Evolutionary conservation across 2,329 filamentous ascomycete species (phyloP), one percentile per base, ranked within the genome.

Genomic region (Trichoderma lentiforme): DNA sequence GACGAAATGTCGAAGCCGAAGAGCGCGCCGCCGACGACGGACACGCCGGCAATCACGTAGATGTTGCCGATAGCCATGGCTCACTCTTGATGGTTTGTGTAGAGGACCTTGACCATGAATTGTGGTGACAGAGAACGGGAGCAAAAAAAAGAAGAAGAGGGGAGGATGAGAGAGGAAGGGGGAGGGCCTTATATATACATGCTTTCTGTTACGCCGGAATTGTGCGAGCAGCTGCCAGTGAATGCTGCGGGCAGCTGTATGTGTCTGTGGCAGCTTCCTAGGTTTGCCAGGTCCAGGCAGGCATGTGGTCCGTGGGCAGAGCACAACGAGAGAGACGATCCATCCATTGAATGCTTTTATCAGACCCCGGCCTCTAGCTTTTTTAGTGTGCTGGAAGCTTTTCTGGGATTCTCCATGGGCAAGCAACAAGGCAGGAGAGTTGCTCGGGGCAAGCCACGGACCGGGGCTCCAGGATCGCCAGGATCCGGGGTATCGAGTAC

Each of bases 1-100:
- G 86, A 88, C 39, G 85, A 85, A 72, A 89, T 88, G 74, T 88
- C 87, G 77, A 89, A 89, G 73, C 85, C 86, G 76, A 87, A 87
- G 65, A 83, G 79, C 74, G 79, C 81, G 72, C 82, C 82, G 73
- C 82, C 82, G 30, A 82, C 79, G 74, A 82, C 82, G 74, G 80
- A 74, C 72, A 80, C 78, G 73, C 76, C 77, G 62, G 80, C 78
- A 71, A 81, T 80, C 60, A 80, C 79, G 74, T 81, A 81, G 65
- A 80, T 78, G 74, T 81, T 81, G 74, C 78, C 79, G 68, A 79
- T 78, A 14, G 74, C 30, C 78, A 79, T 79, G 63, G 51, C 76
- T 70, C 57, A 70, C 21, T 58, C 39, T 56, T 43, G 7, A 30
- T 53, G 36, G 7, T 18, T 39, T 26, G 30, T 47, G 36, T 28